These are phyloP conservation scores for Verticillium alfalfae DNA, from an alignment of 2,329 filamentous ascomycete genomes.

Conservation along the genomic window DNA sequence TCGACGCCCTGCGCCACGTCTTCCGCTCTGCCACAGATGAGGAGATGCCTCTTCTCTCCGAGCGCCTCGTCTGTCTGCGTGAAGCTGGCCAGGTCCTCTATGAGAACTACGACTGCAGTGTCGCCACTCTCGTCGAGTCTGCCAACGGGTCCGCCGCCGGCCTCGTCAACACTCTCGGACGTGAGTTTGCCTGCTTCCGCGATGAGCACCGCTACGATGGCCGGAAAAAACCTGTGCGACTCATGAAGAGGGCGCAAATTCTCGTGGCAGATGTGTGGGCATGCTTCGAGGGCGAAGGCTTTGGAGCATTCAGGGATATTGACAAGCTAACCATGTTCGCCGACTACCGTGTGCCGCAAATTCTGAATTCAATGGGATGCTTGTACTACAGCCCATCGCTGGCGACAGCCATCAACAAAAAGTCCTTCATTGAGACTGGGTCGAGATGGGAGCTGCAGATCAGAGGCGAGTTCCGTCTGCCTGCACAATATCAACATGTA, in stretches of 20 bases:
- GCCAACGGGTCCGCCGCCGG: slow-evolving; percentile 75
- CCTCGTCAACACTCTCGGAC: slow-evolving; percentile 79
- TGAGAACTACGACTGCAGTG: slow-evolving; percentile 68
- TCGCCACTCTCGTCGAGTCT: slow-evolving; percentile 66
- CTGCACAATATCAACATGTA: background rate
- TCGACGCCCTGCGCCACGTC: slow-evolving; percentile 67
- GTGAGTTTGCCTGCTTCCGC: slow-evolving; percentile 78
- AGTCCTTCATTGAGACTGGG: slow-evolving; percentile 63
- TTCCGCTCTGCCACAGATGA: slow-evolving; percentile 86
- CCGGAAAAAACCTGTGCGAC: slow-evolving; percentile 62
- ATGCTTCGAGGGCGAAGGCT: slow-evolving; percentile 76
- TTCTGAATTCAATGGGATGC: slow-evolving; percentile 77
- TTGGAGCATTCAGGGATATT: slow-evolving; percentile 82
- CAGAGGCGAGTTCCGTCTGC: slow-evolving; percentile 53
- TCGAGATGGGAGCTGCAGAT: slow-evolving; percentile 81
- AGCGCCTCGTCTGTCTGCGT: slow-evolving; percentile 72
- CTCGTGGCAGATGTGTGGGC: slow-evolving; percentile 96
- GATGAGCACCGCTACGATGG: slow-evolving; percentile 75
- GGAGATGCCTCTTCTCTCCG: slow-evolving; percentile 75
- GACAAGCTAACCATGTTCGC: slow-evolving; percentile 98
- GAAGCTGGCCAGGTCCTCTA: slow-evolving; percentile 79
- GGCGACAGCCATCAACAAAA: slow-evolving; percentile 61
- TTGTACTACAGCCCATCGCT: slow-evolving; percentile 79
- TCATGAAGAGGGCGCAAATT: slow-evolving; percentile 94
- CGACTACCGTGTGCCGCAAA: slow-evolving; percentile 94